Evolutionary conservation across 495 filamentous ascomycete genomes (phyloP).

Genomic region (Tetracladium marchalianum): DNA sequence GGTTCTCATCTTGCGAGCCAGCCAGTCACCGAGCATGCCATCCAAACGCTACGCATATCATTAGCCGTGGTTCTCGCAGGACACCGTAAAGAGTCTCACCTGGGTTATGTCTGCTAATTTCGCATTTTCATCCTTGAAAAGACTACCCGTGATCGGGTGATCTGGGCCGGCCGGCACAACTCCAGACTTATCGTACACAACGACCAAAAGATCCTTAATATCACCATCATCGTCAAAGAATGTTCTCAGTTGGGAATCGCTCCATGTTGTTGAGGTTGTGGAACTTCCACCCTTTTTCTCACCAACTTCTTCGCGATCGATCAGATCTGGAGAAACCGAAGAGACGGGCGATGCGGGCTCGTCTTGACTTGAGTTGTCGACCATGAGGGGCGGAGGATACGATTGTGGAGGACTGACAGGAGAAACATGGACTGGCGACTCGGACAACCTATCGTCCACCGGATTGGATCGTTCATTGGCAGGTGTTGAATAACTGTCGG

Average conservation of each 20-base stretch:
- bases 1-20: constrained; percentile 52
- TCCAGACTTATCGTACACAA: constrained; percentile 84
- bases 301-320: constrained; percentile 36
- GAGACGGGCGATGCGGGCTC: constrained; percentile 53
- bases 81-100: constrained; percentile 29
- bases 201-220: constrained; percentile 78
- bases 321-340: constrained; percentile 57
- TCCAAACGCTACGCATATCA: constrained; percentile 51
- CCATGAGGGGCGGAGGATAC: constrained; percentile 38
- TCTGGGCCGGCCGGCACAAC: constrained; percentile 65
- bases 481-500: constrained; percentile 28
- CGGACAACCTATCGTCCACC: constrained; percentile 45
- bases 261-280: constrained; percentile 56
- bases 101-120: constrained; percentile 72
- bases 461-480: constrained; percentile 20
- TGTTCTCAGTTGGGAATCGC: constrained; percentile 69
- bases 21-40: constrained; percentile 74
- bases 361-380: constrained; percentile 56
- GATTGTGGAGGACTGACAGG: constrained; percentile 35
- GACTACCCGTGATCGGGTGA: constrained; percentile 68
- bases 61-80: constrained; percentile 7
- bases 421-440: constrained; percentile 71
- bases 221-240: constrained; percentile 92
- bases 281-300: constrained; percentile 25
- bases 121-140: constrained; percentile 80